Evolutionary conservation across 2,329 filamentous ascomycete species (phyloP).

Genomic region (Cladophialophora chaetospira): DNA sequence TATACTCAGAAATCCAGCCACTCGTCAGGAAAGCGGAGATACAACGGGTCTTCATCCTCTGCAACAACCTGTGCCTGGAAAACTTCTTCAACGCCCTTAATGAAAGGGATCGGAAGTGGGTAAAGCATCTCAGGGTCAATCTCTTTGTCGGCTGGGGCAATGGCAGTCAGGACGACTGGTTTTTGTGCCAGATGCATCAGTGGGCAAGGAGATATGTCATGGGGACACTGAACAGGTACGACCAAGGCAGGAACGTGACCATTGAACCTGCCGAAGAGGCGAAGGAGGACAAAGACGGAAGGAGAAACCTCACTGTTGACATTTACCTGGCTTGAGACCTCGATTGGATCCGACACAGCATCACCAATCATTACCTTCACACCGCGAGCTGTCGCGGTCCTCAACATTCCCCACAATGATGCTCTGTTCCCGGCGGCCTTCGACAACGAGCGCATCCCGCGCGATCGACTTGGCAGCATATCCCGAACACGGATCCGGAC

Average conservation of each 20-base stretch:
- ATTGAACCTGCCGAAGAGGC: conserved; percentile 15
- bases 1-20: conserved; percentile 19
- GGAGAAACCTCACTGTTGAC: conserved; percentile 22
- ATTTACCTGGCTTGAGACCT: conserved; percentile 18
- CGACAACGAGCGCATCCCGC: neutral
- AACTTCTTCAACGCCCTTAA: conserved; percentile 23
- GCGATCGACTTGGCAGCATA: neutral
- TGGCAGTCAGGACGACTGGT: conserved; percentile 24
- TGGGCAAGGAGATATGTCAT: conserved; percentile 24
- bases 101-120: conserved; percentile 21
- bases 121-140: conserved; percentile 19
- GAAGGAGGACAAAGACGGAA: conserved; percentile 16
- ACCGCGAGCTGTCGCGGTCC: too few species aligned
- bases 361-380: too few species aligned
- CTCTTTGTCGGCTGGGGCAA: conserved; percentile 24
- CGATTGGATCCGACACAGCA: neutral
- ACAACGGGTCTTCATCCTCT: conserved; percentile 17
- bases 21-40: conserved; percentile 7
- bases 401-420: too few species aligned
- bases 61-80: conserved; percentile 25
- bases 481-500: too few species aligned
- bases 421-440: too few species aligned
- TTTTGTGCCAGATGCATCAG: conserved; percentile 22
- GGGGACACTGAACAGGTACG: conserved; percentile 17
- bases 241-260: conserved; percentile 14